phyloP scores from a whole-genome alignment of 2,329 filamentous ascomycete species.

The Cryphonectria parasitica region DNA sequence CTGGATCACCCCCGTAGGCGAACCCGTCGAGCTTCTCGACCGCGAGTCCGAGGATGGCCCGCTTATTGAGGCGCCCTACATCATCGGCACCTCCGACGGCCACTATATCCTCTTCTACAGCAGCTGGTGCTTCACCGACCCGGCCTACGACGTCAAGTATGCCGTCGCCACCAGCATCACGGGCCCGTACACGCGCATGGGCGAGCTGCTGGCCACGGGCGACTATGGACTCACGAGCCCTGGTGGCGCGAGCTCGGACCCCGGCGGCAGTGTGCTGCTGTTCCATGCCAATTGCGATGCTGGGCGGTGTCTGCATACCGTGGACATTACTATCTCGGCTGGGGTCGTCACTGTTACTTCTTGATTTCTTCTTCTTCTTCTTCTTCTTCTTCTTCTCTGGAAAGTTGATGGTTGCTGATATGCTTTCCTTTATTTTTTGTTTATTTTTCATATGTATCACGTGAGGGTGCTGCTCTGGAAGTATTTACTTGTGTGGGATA shows the following conservation, averaged over 20 bases:
- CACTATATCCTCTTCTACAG: conserved; percentile 67
- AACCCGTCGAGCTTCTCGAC: conserved; percentile 51
- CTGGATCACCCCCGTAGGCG: conserved; percentile 56
- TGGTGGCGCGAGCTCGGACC: conserved; percentile 24
- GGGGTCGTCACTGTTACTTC: conserved; percentile 15
- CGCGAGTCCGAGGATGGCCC: conserved; percentile 52
- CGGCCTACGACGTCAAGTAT: conserved; percentile 63
- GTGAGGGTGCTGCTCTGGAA: not conserved
- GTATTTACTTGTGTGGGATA: not conserved
- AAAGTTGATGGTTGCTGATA: not conserved
- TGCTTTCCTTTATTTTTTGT: not conserved
- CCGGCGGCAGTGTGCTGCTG: conserved; percentile 23
- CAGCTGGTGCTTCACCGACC: conserved; percentile 59
- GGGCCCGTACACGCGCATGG: conserved; percentile 23
- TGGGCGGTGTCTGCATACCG: conserved; percentile 24
- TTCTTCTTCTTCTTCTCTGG: too few relatives aligned
- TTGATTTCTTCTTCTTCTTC: conserved; percentile 3
- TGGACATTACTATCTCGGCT: conserved; percentile 23
- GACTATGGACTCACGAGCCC: conserved; percentile 24
- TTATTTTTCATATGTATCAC: not conserved
- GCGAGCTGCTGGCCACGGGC: conserved; percentile 21
- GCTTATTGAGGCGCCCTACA: conserved; percentile 63
- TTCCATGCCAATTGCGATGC: conserved; percentile 26
- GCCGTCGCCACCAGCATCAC: conserved; percentile 43
- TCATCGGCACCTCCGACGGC: conserved; percentile 50